Percentiles rank a stretch among this genome's conserved stretches.
Conservation (phyloP, 2,329 filamentous ascomycete genomes). For the Arthrobotrys musiformis region DNA sequence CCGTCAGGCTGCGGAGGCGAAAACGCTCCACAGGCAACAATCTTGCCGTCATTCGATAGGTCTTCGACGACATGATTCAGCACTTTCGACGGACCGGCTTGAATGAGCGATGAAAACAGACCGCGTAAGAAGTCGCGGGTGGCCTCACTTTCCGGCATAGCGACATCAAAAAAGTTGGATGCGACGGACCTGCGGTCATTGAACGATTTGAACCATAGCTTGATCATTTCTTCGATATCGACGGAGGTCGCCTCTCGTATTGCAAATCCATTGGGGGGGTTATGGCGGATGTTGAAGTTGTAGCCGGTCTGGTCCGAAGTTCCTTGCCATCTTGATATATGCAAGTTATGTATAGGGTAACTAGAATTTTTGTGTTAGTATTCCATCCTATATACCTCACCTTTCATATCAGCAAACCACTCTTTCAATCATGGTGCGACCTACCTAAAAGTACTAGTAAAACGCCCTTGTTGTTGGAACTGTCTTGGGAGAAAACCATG, state of each 20-base stretch:
- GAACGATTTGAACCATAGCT: constrained; percentile 3
- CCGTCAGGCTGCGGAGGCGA: constrained; percentile 10
- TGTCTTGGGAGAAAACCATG: background rate
- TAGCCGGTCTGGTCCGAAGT: background rate
- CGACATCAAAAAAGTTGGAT: background rate
- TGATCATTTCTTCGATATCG: background rate
- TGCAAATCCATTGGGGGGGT: background rate
- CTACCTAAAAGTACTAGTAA: background rate
- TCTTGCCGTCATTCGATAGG: background rate
- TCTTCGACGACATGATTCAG: constrained; percentile 30
- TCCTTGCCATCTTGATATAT: background rate
- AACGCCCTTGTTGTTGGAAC: background rate
- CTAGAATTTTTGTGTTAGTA: too few relatives aligned
- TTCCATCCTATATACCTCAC: too few relatives aligned
- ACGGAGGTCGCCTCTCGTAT: constrained; percentile 2
- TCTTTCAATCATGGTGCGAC: too few relatives aligned
- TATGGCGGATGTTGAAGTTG: constrained; percentile 2
- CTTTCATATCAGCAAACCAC: too few relatives aligned
- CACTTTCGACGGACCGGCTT: background rate
- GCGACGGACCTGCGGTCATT: background rate
- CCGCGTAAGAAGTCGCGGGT: constrained; percentile 4
- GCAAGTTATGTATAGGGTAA: background rate
- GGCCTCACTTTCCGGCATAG: constrained; percentile 3
- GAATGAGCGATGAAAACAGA: background rate
- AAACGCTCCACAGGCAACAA: constrained; percentile 2